Evolutionary conservation across 306 rosid species (phyloP), one percentile per base, ranked within the genome.

Genomic region (Cucurbita moschata): DNA sequence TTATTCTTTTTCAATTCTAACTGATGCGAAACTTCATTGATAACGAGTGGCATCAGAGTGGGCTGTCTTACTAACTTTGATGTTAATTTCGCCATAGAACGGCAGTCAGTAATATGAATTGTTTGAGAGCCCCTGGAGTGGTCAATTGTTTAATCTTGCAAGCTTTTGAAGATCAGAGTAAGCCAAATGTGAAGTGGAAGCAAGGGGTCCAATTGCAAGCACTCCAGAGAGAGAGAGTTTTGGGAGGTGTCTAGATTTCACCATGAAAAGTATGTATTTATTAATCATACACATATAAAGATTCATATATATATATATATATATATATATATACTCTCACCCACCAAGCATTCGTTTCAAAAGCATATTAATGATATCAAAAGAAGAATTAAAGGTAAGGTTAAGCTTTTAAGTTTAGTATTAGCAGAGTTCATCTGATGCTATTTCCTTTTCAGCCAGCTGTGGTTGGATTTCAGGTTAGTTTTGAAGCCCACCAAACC

Each of bases 81-180:
- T 39, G 68, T 38, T 39, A 38, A 9, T 15, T 62, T 8, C 7
- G 62, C 12, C 38, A 57, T 9, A 10, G 62, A 57, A 57, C 5
- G 64, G 16, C 10, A 40, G 73, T 47, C 8, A 43, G 73, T 35
- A 30, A 69, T 26, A 69, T 69, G 56, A 67, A 67, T 46, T 21
- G 43, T 30, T 47, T 47, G 57, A 69, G 19, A 69, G 56, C 58
- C 56, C 57, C 57, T 47, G 58, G 43, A 69, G 73, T 69, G 58
- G 73, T 69, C 18, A 69, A 69, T 69, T 69, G 73, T 69, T 69
- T 69, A 66, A 66, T 66, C 18, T 19, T 66, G 43, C 0, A 69
- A 69, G 58, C 57, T 69, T 69, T 68, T 68, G 73, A 68, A 26
- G 57, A 3, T 18, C 19, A 68, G 42, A 46, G 3, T 13, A 14